Evolutionary conservation across 768 basidiomycete genomes (phyloP).

Genomic region (Mycena sanguinolenta): DNA sequence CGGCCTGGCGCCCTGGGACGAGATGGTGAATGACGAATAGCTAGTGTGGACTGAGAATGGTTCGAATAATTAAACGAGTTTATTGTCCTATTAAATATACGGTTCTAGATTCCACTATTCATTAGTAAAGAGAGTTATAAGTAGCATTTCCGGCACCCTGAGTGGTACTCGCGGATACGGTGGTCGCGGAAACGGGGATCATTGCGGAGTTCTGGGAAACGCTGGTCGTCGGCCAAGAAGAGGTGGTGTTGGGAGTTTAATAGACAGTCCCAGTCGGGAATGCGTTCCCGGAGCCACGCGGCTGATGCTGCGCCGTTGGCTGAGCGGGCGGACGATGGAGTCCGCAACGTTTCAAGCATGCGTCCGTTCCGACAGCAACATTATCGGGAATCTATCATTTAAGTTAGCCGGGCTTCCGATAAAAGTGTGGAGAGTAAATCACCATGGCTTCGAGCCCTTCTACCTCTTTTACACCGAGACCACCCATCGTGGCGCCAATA

Average conservation of each 20-base stretch:
- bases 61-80: too few relatives aligned
- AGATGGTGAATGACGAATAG: too few relatives aligned
- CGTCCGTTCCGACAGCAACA: slow-evolving; percentile 31
- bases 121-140: too few relatives aligned
- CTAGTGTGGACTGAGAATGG: too few relatives aligned
- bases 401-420: background rate
- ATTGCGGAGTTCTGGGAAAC: too few relatives aligned
- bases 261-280: slow-evolving; percentile 15
- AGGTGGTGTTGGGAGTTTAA: background rate
- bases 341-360: slow-evolving; percentile 33
- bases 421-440: background rate
- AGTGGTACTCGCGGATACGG: too few relatives aligned
- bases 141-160: too few relatives aligned
- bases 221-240: too few relatives aligned
- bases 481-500: slow-evolving; percentile 25
- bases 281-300: slow-evolving; percentile 32
- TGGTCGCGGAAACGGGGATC: too few relatives aligned
- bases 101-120: too few relatives aligned
- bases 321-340: slow-evolving; percentile 30
- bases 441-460: slow-evolving; percentile 28
- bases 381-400: slow-evolving; percentile 32
- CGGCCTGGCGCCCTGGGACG: too few relatives aligned
- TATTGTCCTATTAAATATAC: too few relatives aligned
- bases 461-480: slow-evolving; percentile 27
- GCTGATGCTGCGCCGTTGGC: slow-evolving; percentile 33